Conservation (phyloP, 164 flowering plant species). For the Vitis riparia region DNA sequence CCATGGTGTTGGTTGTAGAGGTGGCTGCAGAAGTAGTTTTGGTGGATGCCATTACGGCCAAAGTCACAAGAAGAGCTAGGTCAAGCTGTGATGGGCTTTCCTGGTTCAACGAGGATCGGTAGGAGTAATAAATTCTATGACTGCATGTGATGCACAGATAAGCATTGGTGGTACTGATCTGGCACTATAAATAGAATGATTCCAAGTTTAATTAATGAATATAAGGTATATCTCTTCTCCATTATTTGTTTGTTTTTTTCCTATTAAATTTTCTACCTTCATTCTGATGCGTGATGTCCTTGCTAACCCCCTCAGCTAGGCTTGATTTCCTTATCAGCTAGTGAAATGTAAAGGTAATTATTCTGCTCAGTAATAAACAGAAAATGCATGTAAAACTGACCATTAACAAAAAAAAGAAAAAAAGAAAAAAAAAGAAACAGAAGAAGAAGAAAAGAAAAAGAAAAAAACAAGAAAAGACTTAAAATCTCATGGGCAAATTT, state of each 20-base stretch:
- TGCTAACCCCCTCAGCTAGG: neutral
- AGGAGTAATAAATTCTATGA: neutral
- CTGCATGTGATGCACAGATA: neutral
- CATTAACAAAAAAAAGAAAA: no score
- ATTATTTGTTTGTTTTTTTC: constrained; percentile 9
- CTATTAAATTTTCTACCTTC: neutral
- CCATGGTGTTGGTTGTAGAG: neutral
- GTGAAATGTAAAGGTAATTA: no score
- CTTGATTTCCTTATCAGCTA: constrained; percentile 1
- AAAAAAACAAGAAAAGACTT: no score
- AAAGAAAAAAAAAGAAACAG: no score
- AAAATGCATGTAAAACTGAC: no score
- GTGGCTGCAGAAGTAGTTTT: neutral
- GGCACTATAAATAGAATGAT: neutral
- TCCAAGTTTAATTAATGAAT: neutral
- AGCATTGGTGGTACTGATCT: neutral
- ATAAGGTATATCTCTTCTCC: constrained; percentile 1
- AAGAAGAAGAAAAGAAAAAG: no score
- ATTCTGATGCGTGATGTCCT: neutral
- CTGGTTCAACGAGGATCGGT: neutral
- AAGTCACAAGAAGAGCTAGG: neutral
- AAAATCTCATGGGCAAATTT: no score
- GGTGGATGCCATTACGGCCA: constrained; percentile 5
- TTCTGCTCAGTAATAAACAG: no score
- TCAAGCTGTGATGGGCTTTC: neutral